Base-by-base conservation (phyloP, 768 basidiomycete species). In the Panellus pusillus region DNA sequence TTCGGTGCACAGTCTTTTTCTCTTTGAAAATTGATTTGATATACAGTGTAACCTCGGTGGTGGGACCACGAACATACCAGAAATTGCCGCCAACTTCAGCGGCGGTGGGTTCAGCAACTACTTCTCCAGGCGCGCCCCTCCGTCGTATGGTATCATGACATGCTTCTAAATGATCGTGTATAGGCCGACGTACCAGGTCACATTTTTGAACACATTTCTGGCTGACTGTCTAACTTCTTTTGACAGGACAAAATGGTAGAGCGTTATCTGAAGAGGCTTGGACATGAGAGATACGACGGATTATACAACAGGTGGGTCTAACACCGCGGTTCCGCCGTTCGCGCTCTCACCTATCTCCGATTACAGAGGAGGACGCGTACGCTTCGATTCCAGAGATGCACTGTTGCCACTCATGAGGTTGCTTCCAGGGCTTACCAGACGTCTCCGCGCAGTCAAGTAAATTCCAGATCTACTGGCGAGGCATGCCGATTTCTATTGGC, bases 31-130 rank as follows among this genome's bases (percentile, higher is more conserved):
- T 24, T 24, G 24, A 24, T 24, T 2, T 19, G 27, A 15, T 41
- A 28, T 17, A 1, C 47, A 89, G 87, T 57, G 84, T 89, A 17
- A 91, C 89, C 4, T 57, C 84, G 3, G 87, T 91, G 3, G 89
- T 7, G 89, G 81, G 9, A 89, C 88, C 1, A 67, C 66, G 19
- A 56, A 69, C 37, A 68, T 86, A 45, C 87, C 85, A 0, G 88
- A 91, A 65, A 73, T 73, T 13, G 82, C 81, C 0, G 79, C 77
- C 0, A 65, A 47, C 57, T 85, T 88, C 71, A 87, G 85, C 12
- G 85, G 86, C 1, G 88, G 88, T 32, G 87, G 88, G 3, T 91
- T 89, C 71, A 87, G 86, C 64, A 74, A 86, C 57, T 80, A 81
- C 47, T 85, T 86, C 41, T 11, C 29, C 12, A 58, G 78, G 73